Conservation (phyloP, 305 asterid species). For the Lippia alba region DNA sequence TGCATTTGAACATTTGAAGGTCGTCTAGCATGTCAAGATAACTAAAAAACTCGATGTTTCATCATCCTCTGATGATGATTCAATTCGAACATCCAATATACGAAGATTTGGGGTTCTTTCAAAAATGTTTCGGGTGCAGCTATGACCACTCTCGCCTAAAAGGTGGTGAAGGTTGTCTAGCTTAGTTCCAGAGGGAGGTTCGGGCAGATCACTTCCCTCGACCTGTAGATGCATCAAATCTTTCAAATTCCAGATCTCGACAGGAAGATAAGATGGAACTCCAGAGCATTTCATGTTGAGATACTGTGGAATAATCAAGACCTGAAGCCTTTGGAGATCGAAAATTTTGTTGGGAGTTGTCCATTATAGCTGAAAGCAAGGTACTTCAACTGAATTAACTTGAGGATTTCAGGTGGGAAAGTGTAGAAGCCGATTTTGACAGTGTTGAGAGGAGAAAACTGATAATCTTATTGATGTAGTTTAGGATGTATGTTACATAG, state of each 20-base stretch:
- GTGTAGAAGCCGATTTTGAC: no score
- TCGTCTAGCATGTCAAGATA: not conserved
- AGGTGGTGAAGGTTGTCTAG: conserved; percentile 18
- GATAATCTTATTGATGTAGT: no score
- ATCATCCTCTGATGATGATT: not conserved
- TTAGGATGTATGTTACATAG: no score
- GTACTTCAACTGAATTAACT: no score
- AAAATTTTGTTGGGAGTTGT: no score
- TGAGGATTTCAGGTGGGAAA: no score
- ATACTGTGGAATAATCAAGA: not conserved
- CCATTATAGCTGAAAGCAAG: no score
- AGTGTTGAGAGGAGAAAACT: no score
- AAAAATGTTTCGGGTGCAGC: not conserved
- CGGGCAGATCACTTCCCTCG: not conserved
- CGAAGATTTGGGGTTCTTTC: not conserved
- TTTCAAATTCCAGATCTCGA: no score
- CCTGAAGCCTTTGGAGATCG: not conserved
- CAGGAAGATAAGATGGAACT: not conserved
- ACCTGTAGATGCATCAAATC: not conserved
- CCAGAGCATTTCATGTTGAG: not conserved
- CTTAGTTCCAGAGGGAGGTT: not conserved
- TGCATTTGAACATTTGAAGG: not conserved
- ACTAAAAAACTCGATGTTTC: not conserved
- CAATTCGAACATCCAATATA: not conserved
- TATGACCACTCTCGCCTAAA: not conserved